phyloP scores from a whole-genome alignment of 1,284 basidiomycete species.

The Heterobasidion occidentale region DNA sequence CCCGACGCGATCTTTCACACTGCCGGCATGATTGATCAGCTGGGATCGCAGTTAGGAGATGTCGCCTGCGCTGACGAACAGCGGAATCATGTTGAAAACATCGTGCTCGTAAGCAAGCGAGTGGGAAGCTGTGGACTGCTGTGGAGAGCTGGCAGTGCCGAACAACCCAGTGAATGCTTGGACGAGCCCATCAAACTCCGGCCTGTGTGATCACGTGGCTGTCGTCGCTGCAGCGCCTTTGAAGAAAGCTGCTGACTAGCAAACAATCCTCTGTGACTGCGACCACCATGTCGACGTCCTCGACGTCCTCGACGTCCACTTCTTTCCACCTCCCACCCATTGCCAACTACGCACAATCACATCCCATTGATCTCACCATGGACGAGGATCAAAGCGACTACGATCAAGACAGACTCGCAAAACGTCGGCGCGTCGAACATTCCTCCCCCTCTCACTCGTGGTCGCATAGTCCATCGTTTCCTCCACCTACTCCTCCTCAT shows the following conservation, averaged over 20 bases:
- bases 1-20: too few species aligned
- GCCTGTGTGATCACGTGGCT: too few species aligned
- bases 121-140: too few species aligned
- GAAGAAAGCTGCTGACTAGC: neutral
- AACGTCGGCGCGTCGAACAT: slow-evolving; percentile 33
- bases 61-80: too few species aligned
- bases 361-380: slow-evolving; percentile 54
- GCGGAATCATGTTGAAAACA: too few species aligned
- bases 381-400: slow-evolving; percentile 42
- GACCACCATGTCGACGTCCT: too few species aligned
- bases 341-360: slow-evolving; percentile 6
- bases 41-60: too few species aligned
- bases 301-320: neutral
- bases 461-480: neutral
- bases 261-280: neutral
- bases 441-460: slow-evolving; percentile 17
- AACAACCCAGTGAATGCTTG: too few species aligned
- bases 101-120: too few species aligned
- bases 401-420: slow-evolving; percentile 23
- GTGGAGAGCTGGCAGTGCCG: too few species aligned
- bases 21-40: too few species aligned
- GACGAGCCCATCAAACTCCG: too few species aligned
- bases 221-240: neutral
- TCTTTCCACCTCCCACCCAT: neutral
- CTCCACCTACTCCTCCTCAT: slow-evolving; percentile 2